Conservation (phyloP, 2,329 filamentous ascomycete genomes). For the Trichothecium roseum region DNA sequence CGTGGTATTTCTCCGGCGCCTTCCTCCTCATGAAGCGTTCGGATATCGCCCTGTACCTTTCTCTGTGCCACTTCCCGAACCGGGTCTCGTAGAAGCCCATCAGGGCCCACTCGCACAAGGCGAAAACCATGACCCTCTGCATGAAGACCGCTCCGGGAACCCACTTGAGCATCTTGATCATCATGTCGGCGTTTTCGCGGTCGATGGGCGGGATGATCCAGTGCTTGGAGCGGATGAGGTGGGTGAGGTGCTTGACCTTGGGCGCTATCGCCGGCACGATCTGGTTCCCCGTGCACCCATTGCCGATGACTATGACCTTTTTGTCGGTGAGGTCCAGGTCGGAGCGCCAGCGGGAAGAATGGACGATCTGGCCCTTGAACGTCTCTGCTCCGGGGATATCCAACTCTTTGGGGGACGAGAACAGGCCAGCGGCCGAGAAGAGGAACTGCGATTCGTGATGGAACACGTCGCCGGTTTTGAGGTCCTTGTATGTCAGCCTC, state of each 20-base stretch:
- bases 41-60: slow-evolving; percentile 22
- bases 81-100: slow-evolving; percentile 29
- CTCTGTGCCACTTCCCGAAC: slow-evolving; percentile 21
- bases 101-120: slow-evolving; percentile 20
- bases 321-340: slow-evolving; percentile 36
- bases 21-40: slow-evolving; percentile 30
- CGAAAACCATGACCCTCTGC: slow-evolving; percentile 30
- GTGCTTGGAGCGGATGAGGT: slow-evolving; percentile 29
- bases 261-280: slow-evolving; percentile 35
- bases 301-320: slow-evolving; percentile 42
- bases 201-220: slow-evolving; percentile 28
- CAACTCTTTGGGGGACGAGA: slow-evolving; percentile 21
- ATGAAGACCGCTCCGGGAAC: slow-evolving; percentile 35
- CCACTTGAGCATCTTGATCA: slow-evolving; percentile 25
- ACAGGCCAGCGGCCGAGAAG: slow-evolving; percentile 22
- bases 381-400: slow-evolving; percentile 35
- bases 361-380: slow-evolving; percentile 43
- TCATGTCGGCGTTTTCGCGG: slow-evolving; percentile 6
- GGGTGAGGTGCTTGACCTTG: slow-evolving; percentile 22
- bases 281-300: slow-evolving; percentile 43
- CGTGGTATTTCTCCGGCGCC: slow-evolving; percentile 49
- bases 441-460: slow-evolving; percentile 29
- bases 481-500: slow-evolving; percentile 18
- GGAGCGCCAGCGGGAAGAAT: slow-evolving; percentile 45
- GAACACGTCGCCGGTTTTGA: slow-evolving; percentile 11